Conservation (phyloP, 1,284 basidiomycete genomes). For the Cronartium quercuum region DNA sequence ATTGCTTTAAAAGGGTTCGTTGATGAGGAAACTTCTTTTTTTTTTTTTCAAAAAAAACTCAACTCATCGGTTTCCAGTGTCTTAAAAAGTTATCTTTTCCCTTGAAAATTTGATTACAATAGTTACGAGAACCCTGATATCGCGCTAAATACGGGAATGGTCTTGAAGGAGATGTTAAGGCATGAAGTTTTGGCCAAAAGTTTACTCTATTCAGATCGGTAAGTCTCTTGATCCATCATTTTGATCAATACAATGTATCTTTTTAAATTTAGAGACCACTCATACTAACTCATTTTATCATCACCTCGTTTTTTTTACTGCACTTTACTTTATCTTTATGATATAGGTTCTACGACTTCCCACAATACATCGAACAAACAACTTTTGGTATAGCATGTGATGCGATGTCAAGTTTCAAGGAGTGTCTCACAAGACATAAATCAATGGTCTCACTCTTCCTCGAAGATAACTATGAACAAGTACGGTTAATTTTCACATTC, state of each 20-base stretch:
- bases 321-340: neutral
- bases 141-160: constrained; percentile 96
- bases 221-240: neutral
- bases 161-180: constrained; percentile 90
- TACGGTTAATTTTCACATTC: constrained; percentile 50
- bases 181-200: constrained; percentile 88
- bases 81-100: neutral
- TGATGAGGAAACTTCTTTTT: neutral
- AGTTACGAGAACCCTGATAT: constrained; percentile 88
- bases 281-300: constrained; percentile 5
- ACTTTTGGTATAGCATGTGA: constrained; percentile 98
- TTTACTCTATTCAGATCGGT: constrained; percentile 87
- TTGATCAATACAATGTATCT: neutral
- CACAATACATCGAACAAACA: constrained; percentile 92
- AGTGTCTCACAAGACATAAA: constrained; percentile 78
- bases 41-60: neutral
- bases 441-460: constrained; percentile 93
- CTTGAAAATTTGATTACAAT: neutral
- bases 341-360: constrained; percentile 86
- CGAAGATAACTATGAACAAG: constrained; percentile 90
- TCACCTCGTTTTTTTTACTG: constrained; percentile 3
- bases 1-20: constrained; percentile 67
- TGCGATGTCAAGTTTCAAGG: constrained; percentile 89
- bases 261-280: neutral
- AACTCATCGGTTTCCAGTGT: neutral